phyloP scores from a whole-genome alignment of 2,329 filamentous ascomycete genomes.

The Penicillium sp. region DNA sequence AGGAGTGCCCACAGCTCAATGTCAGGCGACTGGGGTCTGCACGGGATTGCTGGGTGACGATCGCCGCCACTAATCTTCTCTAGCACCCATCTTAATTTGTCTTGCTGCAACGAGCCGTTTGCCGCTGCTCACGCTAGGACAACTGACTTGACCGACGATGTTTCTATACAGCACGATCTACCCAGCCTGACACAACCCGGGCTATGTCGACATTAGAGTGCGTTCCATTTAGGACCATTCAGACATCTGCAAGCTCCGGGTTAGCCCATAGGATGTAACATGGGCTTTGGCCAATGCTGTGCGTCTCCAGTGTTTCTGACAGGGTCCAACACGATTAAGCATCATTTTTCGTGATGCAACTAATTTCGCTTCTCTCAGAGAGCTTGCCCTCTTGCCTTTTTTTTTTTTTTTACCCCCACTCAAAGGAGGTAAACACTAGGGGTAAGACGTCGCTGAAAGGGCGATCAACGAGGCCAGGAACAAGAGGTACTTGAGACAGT shows the following conservation, averaged over 20 bases:
- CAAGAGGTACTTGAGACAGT: constrained; percentile 6
- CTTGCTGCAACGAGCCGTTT: constrained; percentile 39
- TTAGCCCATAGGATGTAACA: constrained; percentile 35
- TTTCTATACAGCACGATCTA: constrained; percentile 28
- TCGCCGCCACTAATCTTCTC: constrained; percentile 39
- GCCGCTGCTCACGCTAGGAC: constrained; percentile 37
- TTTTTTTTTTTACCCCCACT: not conserved
- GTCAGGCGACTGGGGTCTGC: constrained; percentile 43
- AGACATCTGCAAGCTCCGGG: constrained; percentile 32
- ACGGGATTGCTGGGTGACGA: constrained; percentile 37
- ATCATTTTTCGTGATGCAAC: constrained; percentile 30
- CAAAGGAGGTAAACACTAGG: constrained; percentile 15
- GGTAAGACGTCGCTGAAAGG: not conserved
- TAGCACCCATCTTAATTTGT: constrained; percentile 42
- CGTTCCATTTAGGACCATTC: constrained; percentile 28
- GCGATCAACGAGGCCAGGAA: constrained; percentile 2
- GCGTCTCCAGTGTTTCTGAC: constrained; percentile 27
- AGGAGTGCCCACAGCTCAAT: constrained; percentile 33
- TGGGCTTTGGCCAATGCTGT: constrained; percentile 36
- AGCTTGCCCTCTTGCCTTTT: constrained; percentile 22
- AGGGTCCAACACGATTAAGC: constrained; percentile 24
- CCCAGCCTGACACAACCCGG: constrained; percentile 18
- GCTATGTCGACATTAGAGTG: constrained; percentile 26
- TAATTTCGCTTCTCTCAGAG: constrained; percentile 23
- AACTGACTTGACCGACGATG: constrained; percentile 36